Evolutionary conservation across 495 filamentous ascomycete species (phyloP).

Genomic region (Penicillium ochrochloron): DNA sequence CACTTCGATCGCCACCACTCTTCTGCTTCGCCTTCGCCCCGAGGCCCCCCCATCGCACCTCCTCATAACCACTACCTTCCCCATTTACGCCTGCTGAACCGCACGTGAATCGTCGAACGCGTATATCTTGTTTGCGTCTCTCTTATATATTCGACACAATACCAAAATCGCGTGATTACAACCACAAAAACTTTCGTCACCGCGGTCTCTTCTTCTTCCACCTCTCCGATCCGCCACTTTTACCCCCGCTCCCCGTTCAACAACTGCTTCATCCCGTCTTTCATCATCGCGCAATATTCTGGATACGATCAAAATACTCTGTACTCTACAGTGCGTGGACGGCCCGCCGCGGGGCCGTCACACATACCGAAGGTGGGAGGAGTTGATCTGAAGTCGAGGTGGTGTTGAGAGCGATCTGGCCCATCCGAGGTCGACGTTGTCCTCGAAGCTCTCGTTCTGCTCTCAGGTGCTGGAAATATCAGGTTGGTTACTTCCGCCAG

Average conservation of each 20-base stretch:
- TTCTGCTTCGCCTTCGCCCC: no score
- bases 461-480: background rate
- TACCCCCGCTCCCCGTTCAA: background rate
- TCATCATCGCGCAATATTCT: constrained; percentile 21
- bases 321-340: constrained; percentile 44
- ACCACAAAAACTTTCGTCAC: no score
- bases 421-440: background rate
- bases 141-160: background rate
- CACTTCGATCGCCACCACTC: no score
- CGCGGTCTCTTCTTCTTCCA: background rate
- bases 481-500: background rate
- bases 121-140: background rate
- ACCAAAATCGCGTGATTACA: background rate
- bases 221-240: background rate
- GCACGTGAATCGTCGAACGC: background rate
- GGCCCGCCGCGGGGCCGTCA: constrained; percentile 55
- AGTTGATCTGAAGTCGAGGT: constrained; percentile 27
- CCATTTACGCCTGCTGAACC: no score
- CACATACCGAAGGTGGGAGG: constrained; percentile 44
- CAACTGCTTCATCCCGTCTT: background rate
- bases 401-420: background rate
- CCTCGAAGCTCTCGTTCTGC: background rate
- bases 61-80: no score
- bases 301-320: constrained; percentile 22
- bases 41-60: no score